phyloP scores from a whole-genome alignment of 106 monocot genomes.

The Cymbidium sinense region DNA sequence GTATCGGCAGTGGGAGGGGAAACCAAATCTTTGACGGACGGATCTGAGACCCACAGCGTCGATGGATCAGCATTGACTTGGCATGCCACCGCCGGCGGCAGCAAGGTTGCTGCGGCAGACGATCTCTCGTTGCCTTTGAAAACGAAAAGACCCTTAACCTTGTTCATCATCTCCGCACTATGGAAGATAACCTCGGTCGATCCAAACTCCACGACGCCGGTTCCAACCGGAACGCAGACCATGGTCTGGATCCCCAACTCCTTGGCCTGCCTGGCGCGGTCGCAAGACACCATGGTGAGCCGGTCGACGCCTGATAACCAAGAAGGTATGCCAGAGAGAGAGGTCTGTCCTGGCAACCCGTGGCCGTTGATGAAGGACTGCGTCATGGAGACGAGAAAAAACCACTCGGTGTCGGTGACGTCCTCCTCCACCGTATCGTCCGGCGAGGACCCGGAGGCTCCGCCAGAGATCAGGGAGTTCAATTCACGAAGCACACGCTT shows the following conservation, averaged over 20 bases:
- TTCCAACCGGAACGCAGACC: constrained; percentile 55
- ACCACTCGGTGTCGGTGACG: constrained; percentile 89
- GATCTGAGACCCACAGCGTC: constrained; percentile 66
- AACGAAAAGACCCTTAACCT: constrained; percentile 35
- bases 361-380: constrained; percentile 50
- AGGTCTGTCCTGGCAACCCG: constrained; percentile 49
- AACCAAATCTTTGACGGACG: constrained; percentile 40
- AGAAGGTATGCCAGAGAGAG: constrained; percentile 21
- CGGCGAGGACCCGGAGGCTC: constrained; percentile 6
- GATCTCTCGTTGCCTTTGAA: constrained; percentile 13
- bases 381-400: constrained; percentile 79
- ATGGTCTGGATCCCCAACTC: constrained; percentile 58
- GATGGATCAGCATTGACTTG: constrained; percentile 24
- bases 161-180: constrained; percentile 30
- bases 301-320: constrained; percentile 34
- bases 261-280: constrained; percentile 47
- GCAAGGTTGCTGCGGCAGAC: too few species aligned
- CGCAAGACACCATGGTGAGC: constrained; percentile 27
- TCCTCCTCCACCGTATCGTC: constrained; percentile 63
- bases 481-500: constrained; percentile 62
- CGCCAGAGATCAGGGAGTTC: constrained; percentile 49
- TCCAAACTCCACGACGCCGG: constrained; percentile 71
- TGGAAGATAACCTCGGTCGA: constrained; percentile 52
- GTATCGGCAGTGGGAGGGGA: not conserved
- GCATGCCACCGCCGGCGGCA: too few species aligned